Base-by-base conservation (phyloP, 2,329 filamentous ascomycete genomes). In the Ophiostoma sp. region DNA sequence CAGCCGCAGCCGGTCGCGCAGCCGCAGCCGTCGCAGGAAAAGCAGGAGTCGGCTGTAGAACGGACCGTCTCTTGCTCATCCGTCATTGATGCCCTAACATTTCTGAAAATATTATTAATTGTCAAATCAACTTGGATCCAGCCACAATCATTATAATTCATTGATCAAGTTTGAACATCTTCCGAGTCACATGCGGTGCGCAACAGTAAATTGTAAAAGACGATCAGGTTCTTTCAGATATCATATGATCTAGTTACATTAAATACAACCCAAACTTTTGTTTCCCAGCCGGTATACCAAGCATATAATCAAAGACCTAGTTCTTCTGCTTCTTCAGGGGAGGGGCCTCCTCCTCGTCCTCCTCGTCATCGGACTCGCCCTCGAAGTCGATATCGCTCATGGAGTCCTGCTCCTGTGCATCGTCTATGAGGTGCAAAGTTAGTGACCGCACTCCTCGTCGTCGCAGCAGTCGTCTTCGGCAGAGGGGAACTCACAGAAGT, bases 341-440 rank as follows among this genome's bases (percentile, higher is more conserved):
- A 68, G 77, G 77, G 66, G 76, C 75, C 69, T 84, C 83, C 27
- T 71, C 70, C 31, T 68, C 68, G 69, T 84, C 83, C 23, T 85
- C 84, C 23, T 85, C 84, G 6, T 85, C 85, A 23, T 87, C 86
- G 15, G 86, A 86, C 8, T 83, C 84, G 10, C 84, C 77, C 76
- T 92, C 90, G 74, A 92, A 90, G 73, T 94, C 90, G 62, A 86
- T 78, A 72, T 94, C 92, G 76, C 82, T 88, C 76, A 90, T 78
- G 13, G 86, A 85, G 68, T 89, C 88, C 70, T 86, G 82, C 76
- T 93, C 90, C 77, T 90, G 88, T 65, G 92, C 91, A 81, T 91
- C 86, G 69, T 86, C 89, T 88, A 31, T 31, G 17, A 20, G 27
- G n/a, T 39, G 33, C 23, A 20, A 48, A 57, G 27, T 62, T 62